Base-by-base conservation (phyloP, 495 filamentous ascomycete genomes). In the Bacidia rubella region DNA sequence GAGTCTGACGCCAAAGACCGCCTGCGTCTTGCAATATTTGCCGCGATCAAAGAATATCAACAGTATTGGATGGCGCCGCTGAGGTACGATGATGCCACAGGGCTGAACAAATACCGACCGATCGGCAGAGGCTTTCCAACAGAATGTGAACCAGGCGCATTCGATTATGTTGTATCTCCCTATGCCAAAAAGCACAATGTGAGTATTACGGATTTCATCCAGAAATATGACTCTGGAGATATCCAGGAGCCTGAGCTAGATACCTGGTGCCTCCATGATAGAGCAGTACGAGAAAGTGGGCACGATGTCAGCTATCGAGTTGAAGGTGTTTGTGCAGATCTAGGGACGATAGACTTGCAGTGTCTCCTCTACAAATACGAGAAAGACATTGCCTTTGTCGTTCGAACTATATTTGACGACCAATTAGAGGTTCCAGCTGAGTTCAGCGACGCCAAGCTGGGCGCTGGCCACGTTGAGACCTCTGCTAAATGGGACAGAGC, bases 1-100 rank as follows among this genome's bases (percentile, higher is more conserved):
- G 85, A 94, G 57, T 79, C 81, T 0, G 83, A 76, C 40, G 76
- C 88, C 2, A 53, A 75, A 27, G 86, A 93, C 0, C 94, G 95
- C 64, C 74, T 98, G 50, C 74, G 76, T 12, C 76, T 74, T 19
- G 79, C 89, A 2, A 83, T 85, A 12, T 74, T 95, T 9, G 92
- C 92, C 4, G 93, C 90, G 2, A 95, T 96, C 66, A 97, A 96
- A 65, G 92, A 98, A 58, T 98, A 98, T 65, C 76, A 93, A 66
- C 86, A 74, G 46, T 86, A 95, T 11, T 98, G 92, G 92, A 87
- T 79, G 66, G 69, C 80, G 5, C 73, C 78, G 45, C 92, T 92
- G 11, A 81, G 92, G 21, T 70, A 83, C 26, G 92, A 98, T 62
- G 78, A 74, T 0, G 76, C 73, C 11, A 84, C 86, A 19, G 88